Base-by-base conservation (phyloP, 2,329 filamentous ascomycete species). In the Pseudocercospora pini-densiflorae region DNA sequence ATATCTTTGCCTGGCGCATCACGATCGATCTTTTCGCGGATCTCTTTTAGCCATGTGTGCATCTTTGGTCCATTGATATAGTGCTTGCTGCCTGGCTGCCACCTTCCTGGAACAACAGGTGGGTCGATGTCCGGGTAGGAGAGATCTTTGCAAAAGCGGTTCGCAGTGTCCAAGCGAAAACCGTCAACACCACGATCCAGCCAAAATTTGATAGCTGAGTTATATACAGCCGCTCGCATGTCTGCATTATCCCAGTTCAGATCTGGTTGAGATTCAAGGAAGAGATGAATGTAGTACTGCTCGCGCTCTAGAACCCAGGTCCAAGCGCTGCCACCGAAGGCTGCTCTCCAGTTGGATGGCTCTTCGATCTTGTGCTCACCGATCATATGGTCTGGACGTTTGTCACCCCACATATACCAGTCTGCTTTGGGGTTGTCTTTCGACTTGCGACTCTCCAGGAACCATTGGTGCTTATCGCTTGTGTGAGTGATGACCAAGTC, bases 401-500 rank as follows among this genome's bases (percentile, higher is more conserved):
- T 84, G 2, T 82, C 80, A 2, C 80, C 77, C 85, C 85, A 87
- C 71, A 87, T 82, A 70, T 87, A 87, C 85, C 85, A 87, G 63
- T 86, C 82, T 33, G 84, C 77, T 66, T 86, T 86, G 0, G 79
- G 75, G n/a, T 80, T 84, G n/a, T 77, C 74, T 69, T 78, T 84
- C 1, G 83, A 85, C 0, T 79, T 81, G 2, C 82, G 78, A 0
- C 85, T 87, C 68, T 88, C 85, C 66, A 79, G 76, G 73, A 89
- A 89, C 87, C 87, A 88, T 36, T 78, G 75, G 72, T 88, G 86
- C 78, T 78, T 84, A 69, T 90, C 86, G 2, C 88, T 90, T 0
- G 90, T 93, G 75, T 94, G 91, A 71, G 93, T 94, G 68, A 93
- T 85, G 1, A 94, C 91, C 2, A 94, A 81, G 74, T 94, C 91